These are phyloP conservation scores for Haematococcus lacustris DNA, from an alignment of 139 green algal species.

Conservation along the genomic window DNA sequence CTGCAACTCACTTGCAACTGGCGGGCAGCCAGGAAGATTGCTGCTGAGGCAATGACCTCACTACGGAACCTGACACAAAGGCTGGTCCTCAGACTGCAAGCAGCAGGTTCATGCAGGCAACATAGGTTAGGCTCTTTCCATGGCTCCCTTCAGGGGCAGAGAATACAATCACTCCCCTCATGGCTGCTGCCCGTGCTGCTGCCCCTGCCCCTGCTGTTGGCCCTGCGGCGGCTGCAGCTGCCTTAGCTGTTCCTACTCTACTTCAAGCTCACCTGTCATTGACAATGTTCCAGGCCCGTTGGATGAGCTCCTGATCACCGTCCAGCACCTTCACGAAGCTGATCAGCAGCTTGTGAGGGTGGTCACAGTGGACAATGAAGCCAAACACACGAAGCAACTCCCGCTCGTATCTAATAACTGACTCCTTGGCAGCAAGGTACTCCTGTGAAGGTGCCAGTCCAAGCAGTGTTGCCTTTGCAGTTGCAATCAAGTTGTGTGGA, in stretches of 20 bases:
- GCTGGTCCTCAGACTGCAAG: constrained; percentile 68
- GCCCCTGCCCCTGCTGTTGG: background rate
- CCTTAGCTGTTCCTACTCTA: background rate
- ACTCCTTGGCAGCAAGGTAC: constrained; percentile 56
- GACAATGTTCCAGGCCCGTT: constrained; percentile 79
- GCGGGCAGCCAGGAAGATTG: constrained; percentile 78
- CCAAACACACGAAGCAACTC: constrained; percentile 72
- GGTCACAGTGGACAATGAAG: constrained; percentile 64
- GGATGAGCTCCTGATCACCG: constrained; percentile 22
- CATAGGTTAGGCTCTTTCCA: background rate
- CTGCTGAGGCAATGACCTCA: constrained; percentile 75
- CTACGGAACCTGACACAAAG: constrained; percentile 81
- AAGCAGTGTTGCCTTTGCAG: background rate
- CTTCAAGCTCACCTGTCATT: constrained; percentile 73
- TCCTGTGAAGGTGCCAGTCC: constrained; percentile 23
- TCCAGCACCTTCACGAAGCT: constrained; percentile 63
- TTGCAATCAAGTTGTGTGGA: background rate
- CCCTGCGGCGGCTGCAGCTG: background rate
- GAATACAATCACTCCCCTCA: background rate
- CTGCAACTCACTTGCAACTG: constrained; percentile 44
- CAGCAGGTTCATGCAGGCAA: background rate
- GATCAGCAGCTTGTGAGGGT: constrained; percentile 87
- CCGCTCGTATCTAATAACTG: constrained; percentile 64
- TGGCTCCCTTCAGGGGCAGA: background rate
- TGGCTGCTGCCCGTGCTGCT: background rate